phyloP scores from a whole-genome alignment of 2,329 filamentous ascomycete genomes.

The Myriosclerotinia duriaeana region DNA sequence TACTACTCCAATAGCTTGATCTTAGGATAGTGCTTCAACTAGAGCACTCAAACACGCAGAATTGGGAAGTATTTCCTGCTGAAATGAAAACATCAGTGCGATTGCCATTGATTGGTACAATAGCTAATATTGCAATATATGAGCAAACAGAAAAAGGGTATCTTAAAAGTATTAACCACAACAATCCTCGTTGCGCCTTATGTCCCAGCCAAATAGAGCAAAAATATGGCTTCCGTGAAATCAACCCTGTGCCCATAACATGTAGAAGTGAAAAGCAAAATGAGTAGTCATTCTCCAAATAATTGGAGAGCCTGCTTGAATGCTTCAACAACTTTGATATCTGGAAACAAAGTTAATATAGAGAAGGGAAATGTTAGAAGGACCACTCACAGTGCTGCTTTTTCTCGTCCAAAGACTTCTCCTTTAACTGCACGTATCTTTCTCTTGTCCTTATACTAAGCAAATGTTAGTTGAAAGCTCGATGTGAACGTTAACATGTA shows the following conservation, averaged over 20 bases:
- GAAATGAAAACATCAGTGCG: background rate
- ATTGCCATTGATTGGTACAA: background rate
- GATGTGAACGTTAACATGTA: conserved; percentile 1
- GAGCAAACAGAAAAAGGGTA: conserved; percentile 15
- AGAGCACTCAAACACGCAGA: background rate
- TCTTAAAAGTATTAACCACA: conserved; percentile 3
- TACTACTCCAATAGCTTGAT: background rate
- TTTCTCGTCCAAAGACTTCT: conserved; percentile 69
- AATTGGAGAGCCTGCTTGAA: conserved; percentile 60
- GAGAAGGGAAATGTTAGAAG: background rate
- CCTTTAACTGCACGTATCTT: conserved; percentile 71
- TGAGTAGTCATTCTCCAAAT: conserved; percentile 21
- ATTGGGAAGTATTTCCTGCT: background rate
- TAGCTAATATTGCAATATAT: conserved; percentile 21
- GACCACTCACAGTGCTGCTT: conserved; percentile 72
- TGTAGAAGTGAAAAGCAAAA: background rate
- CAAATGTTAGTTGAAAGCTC: conserved; percentile 22
- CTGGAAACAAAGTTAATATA: conserved; percentile 39
- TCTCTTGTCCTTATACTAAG: conserved; percentile 74
- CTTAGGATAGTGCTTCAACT: background rate
- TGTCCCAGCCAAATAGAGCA: conserved; percentile 3
- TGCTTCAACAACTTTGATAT: conserved; percentile 58
- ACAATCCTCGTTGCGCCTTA: conserved; percentile 12
- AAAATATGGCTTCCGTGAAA: conserved; percentile 9
- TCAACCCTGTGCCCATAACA: background rate